phyloP scores from a whole-genome alignment of 192 early-diverging fungal species.

The Pilaira anomala region DNA sequence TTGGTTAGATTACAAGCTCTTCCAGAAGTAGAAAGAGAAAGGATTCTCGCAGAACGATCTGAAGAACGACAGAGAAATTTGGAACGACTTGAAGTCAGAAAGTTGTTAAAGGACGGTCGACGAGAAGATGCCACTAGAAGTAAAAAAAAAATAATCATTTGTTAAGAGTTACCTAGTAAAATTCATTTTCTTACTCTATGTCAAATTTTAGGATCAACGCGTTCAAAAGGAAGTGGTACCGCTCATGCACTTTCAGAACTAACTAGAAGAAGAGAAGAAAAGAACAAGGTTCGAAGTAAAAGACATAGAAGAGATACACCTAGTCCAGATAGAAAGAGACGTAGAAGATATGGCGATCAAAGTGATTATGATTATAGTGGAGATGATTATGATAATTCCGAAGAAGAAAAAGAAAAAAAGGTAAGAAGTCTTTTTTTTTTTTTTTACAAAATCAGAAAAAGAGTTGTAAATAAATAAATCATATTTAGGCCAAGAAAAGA shows the following conservation, averaged over 20 bases:
- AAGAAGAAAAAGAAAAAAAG: constrained; percentile 37
- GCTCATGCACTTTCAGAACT: constrained; percentile 47
- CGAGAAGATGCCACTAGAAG: constrained; percentile 34
- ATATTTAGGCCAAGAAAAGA: constrained; percentile 29
- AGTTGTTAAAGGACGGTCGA: constrained; percentile 37
- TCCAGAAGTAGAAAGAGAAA: constrained; percentile 72
- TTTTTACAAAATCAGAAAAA: constrained; percentile 17
- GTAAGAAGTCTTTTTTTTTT: too few relatives aligned
- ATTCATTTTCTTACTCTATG: not conserved
- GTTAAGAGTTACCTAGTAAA: too few relatives aligned
- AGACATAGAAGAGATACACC: constrained; percentile 28
- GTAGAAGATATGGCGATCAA: constrained; percentile 19
- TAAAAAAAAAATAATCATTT: constrained; percentile 1
- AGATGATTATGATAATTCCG: constrained; percentile 28
- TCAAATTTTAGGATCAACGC: constrained; percentile 43
- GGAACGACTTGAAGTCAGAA: constrained; percentile 37
- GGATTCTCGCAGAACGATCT: constrained; percentile 70
- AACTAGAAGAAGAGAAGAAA: constrained; percentile 56
- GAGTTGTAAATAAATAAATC: not conserved
- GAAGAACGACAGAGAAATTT: constrained; percentile 48
- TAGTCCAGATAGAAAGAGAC: constrained; percentile 34
- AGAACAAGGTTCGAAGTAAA: constrained; percentile 25
- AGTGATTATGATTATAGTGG: constrained; percentile 35
- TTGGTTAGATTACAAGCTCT: constrained; percentile 52
- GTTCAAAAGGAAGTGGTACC: constrained; percentile 46